Conservation (phyloP, 2,329 filamentous ascomycete species). For the Colletotrichum graminicola region DNA sequence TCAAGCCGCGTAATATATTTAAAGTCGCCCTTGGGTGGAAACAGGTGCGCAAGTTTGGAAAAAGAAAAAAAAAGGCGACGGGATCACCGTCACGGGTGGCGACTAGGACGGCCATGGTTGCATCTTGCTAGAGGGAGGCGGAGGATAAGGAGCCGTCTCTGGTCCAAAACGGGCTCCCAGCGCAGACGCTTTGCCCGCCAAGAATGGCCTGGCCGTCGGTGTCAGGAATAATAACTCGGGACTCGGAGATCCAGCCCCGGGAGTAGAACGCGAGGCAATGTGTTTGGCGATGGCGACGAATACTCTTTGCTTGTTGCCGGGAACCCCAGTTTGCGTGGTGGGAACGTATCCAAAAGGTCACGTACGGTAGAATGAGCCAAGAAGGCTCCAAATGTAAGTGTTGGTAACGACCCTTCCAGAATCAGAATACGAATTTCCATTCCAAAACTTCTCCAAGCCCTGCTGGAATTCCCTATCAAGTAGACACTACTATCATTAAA, state of each 20-base stretch:
- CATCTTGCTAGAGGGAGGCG: slow-evolving; percentile 42
- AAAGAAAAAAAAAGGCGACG: slow-evolving; percentile 64
- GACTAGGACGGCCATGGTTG: slow-evolving; percentile 47
- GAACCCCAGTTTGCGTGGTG: slow-evolving; percentile 49
- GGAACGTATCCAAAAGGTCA: neutral
- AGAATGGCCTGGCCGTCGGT: slow-evolving; percentile 54
- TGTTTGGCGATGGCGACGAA: slow-evolving; percentile 60
- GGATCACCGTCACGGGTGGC: slow-evolving; percentile 48
- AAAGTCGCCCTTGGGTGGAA: slow-evolving; percentile 54
- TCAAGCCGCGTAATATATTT: slow-evolving; percentile 60
- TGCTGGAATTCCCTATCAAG: neutral
- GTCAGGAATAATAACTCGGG: slow-evolving; percentile 57
- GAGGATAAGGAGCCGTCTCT: slow-evolving; percentile 43
- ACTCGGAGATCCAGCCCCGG: slow-evolving; percentile 37
- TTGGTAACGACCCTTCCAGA: neutral
- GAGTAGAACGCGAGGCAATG: slow-evolving; percentile 48
- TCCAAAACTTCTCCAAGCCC: neutral
- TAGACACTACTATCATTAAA: slow-evolving; percentile 24
- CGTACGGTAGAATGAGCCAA: neutral
- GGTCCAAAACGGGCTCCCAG: slow-evolving; percentile 62
- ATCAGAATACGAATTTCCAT: neutral
- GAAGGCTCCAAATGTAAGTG: neutral
- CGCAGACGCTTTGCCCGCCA: slow-evolving; percentile 50
- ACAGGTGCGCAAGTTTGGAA: slow-evolving; percentile 57
- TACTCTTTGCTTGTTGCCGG: slow-evolving; percentile 63